These are phyloP conservation scores for Tardiomyces digboiensis DNA, from an alignment of 1,139 yeast species.

Conservation along the genomic window DNA sequence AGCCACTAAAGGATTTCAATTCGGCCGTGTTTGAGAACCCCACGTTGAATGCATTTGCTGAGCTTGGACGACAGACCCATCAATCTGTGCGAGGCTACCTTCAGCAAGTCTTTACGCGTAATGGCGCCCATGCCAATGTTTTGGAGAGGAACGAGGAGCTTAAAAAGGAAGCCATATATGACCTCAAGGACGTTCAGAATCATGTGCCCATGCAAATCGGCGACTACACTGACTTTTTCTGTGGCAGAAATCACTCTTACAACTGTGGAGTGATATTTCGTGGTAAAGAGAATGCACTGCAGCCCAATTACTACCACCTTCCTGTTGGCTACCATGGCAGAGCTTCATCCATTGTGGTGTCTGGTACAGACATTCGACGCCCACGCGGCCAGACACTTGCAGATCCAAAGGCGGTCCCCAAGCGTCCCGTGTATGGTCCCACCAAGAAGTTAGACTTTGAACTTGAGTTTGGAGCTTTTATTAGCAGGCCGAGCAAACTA, in stretches of 20 bases:
- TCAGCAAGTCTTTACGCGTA: constrained; percentile 11
- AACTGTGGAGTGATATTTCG: constrained; percentile 18
- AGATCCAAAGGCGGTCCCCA: constrained; percentile 3
- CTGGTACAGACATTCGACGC: constrained; percentile 18
- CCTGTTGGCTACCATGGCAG: constrained; percentile 24
- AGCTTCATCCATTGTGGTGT: constrained; percentile 18
- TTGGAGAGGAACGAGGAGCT: constrained; percentile 10
- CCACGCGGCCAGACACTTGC: constrained; percentile 18
- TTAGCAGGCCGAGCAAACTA: constrained; percentile 13
- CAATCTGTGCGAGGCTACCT: constrained; percentile 11
- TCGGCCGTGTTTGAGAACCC: not conserved
- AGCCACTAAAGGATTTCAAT: constrained; percentile 6
- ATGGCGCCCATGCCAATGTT: constrained; percentile 10
- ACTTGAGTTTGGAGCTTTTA: constrained; percentile 18
- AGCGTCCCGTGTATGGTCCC: constrained; percentile 10
- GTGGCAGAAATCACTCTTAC: constrained; percentile 17
- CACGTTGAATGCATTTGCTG: constrained; percentile 16
- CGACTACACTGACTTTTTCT: constrained; percentile 20
- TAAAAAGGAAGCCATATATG: constrained; percentile 3
- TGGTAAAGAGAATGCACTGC: constrained; percentile 16
- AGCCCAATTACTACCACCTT: constrained; percentile 17
- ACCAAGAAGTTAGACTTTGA: constrained; percentile 17
- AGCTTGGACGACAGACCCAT: constrained; percentile 13
- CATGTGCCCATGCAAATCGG: constrained; percentile 17
- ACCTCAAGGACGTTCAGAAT: constrained; percentile 4